Conservation (phyloP, 257 asterid genomes). For the Oldenlandia corymbosa region DNA sequence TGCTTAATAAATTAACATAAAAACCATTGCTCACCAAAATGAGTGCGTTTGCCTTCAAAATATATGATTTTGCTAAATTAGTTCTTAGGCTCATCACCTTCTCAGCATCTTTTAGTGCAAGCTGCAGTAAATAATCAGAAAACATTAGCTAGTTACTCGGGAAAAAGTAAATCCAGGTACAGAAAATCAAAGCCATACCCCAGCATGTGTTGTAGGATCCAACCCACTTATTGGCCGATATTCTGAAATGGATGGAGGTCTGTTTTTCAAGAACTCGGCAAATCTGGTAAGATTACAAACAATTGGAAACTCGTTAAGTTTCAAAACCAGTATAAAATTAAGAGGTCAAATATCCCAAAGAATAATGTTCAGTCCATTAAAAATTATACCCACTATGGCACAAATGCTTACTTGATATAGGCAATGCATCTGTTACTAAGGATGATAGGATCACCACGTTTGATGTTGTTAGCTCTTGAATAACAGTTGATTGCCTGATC, state of each 20-base stretch:
- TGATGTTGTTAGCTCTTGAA: constrained; percentile 70
- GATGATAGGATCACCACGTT: constrained; percentile 61
- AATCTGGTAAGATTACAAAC: constrained; percentile 35
- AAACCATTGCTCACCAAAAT: constrained; percentile 59
- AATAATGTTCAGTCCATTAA: background rate
- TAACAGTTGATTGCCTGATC: constrained; percentile 72
- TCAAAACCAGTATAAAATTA: background rate
- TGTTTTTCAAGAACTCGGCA: constrained; percentile 61
- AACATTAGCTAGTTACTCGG: constrained; percentile 9
- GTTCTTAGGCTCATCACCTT: constrained; percentile 56
- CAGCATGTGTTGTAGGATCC: constrained; percentile 93
- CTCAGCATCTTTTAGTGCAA: constrained; percentile 90
- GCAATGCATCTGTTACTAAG: constrained; percentile 84
- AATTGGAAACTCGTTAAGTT: constrained; percentile 5
- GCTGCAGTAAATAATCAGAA: constrained; percentile 35
- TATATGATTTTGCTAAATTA: constrained; percentile 39
- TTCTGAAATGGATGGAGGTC: constrained; percentile 82
- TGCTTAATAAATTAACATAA: background rate
- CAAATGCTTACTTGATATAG: constrained; percentile 56
- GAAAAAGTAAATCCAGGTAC: background rate
- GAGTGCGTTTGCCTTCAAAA: constrained; percentile 88
- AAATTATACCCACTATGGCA: background rate
- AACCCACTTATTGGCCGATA: constrained; percentile 72
- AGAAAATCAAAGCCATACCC: constrained; percentile 38
- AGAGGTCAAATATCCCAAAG: background rate